Conservation (phyloP, 768 basidiomycete genomes). For the Leucosporidium scottii region DNA sequence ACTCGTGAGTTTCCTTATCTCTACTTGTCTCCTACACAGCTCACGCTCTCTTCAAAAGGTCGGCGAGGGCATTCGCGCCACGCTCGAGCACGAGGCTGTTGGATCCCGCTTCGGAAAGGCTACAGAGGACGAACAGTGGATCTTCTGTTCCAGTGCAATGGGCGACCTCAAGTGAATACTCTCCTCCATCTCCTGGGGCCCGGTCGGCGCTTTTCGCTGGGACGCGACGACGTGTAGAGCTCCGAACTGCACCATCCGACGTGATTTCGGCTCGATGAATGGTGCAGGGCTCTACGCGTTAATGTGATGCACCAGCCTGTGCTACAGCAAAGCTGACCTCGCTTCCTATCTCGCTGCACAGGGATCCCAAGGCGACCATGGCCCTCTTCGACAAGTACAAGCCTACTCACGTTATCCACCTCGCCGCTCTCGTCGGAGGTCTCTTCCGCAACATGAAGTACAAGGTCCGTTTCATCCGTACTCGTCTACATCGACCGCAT, state of each 20-base stretch:
- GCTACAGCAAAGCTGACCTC: not conserved
- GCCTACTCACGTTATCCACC: slow-evolving; percentile 93
- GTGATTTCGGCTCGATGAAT: not conserved
- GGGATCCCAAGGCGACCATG: slow-evolving; percentile 20
- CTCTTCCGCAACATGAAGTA: slow-evolving; percentile 93
- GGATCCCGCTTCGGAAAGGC: slow-evolving; percentile 70
- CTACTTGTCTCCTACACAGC: not conserved
- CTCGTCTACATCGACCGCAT: too few species aligned
- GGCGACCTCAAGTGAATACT: slow-evolving; percentile 67
- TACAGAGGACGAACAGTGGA: slow-evolving; percentile 69
- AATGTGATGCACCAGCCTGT: not conserved
- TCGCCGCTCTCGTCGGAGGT: slow-evolving; percentile 89
- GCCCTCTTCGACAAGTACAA: slow-evolving; percentile 72
- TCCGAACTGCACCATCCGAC: not conserved
- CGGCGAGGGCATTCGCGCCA: slow-evolving; percentile 19
- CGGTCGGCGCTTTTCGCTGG: not conserved
- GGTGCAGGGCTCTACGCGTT: not conserved
- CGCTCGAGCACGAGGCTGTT: slow-evolving; percentile 68
- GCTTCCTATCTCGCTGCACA: not conserved
- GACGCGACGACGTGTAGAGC: not conserved
- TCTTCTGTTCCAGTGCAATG: slow-evolving; percentile 70
- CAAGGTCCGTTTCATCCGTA: slow-evolving; percentile 53
- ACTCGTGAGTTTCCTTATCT: not conserved
- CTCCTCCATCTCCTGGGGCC: too few species aligned
- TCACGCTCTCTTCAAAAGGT: slow-evolving; percentile 19